Evolutionary conservation across 371 early-diverging fungal species (phyloP), one percentile per base, ranked within the genome.

Genomic region (Mortierella sp.): DNA sequence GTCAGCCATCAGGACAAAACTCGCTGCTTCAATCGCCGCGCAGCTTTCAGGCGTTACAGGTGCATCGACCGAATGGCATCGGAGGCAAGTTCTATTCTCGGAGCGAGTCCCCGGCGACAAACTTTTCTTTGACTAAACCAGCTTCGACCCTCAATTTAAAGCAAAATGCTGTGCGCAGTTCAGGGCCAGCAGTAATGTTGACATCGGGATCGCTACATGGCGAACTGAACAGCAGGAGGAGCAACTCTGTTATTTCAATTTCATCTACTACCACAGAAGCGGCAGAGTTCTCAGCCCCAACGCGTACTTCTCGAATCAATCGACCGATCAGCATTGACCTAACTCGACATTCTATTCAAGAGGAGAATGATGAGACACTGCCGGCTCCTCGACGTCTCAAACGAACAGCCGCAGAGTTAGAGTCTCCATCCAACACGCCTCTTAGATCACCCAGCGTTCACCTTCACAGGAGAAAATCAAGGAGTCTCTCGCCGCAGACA

Each of bases 101-200:
- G 59, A 78, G 78, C 32, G 78, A 78, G 16, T 73, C 74, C 9
- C 78, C 78, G 0, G 78, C 78, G 2, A 63, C 51, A 24, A 26
- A 55, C 0, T 80, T 80, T 57, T 52, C 71, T 4, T n/a, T 68
- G 18, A 54, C 67, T 5, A 78, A 52, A 49, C 55, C 49, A 1
- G 20, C 68, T 18, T 43, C 68, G 4, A 75, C 68, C 47, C 62
- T 68, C 10, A 69, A 32, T 45, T 58, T 72, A 20, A 78, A 65
- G 28, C 68, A 60, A 6, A 30, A 26, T 4, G 24, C 30, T n/a
- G 52, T 52, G 18, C 68, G 65, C 4, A 59, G 35, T n/a, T 68
- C 72, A 12, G 75, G 70, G 1, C 66, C 70, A 5, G 39, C 64
- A 37, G 51, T 32, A 18, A 66, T 72, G 66, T 8, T 40, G 22